Base-by-base conservation (phyloP, 2,329 filamentous ascomycete genomes). In the Colletotrichum liaoningense region DNA sequence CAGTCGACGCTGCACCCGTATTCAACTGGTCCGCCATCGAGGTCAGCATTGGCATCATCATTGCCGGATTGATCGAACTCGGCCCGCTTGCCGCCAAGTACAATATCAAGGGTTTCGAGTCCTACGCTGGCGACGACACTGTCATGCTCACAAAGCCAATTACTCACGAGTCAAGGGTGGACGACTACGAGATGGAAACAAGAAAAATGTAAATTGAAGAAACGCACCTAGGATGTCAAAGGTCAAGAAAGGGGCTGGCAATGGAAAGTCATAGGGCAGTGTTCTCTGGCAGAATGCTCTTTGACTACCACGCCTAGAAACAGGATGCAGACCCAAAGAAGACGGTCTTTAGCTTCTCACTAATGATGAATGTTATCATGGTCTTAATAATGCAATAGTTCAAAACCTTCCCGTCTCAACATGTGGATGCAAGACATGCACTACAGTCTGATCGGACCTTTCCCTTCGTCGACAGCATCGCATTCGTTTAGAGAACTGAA, bases 31-130 rank as follows among this genome's bases (percentile, higher is more conserved):
- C 69, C 14, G 69, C 69, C 22, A 30, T 72, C 1, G 69, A 72
- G 16, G 69, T 72, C 24, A 72, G 69, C 28, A 69, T 72, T 9
- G 69, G 69, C 1, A 72, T 72, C 14, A 57, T 72, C 24, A 72
- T 72, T 11, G 69, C 69, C 16, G 69, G 65, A 1, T 22, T 72
- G 35, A 72, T 72, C 22, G 69, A 72, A 12, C 69, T 72, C 1
- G 69, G 69, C 16, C 69, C 69, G 22, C 69, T 72, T 33, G 69
- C 65, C 19, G 69, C 65, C 35, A 72, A 72, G n/a, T 69, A 58
- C 16, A 26, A 30, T 6, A 9, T 72, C 38, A 58, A 58, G 58
- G 69, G 69, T 19, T 72, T 72, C 12, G 69, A 72, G 8, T 58
- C 57, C 16, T 69, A 58, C 12, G 49, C 38, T 3, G 7, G n/a